Evolutionary conservation across 352 stramenopile genomes (phyloP).

Genomic region (Stephanocyclus meneghinianus): DNA sequence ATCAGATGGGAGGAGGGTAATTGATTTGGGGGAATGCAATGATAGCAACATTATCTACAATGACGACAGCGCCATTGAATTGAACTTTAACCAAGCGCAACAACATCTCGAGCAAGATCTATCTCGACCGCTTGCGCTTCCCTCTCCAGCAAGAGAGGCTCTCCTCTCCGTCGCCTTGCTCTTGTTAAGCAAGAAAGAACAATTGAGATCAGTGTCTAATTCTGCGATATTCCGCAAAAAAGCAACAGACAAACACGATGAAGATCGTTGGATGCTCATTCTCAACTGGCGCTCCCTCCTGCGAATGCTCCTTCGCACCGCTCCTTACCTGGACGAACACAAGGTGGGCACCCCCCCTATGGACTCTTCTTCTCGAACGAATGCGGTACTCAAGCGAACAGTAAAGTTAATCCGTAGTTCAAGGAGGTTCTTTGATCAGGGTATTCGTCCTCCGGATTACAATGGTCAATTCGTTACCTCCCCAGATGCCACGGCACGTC

Average conservation of each 20-base stretch:
- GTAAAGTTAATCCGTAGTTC: slow-evolving; percentile 71
- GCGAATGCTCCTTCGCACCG: slow-evolving; percentile 73
- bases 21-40: slow-evolving; percentile 13
- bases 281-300: slow-evolving; percentile 68
- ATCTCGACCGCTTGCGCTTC: slow-evolving; percentile 64
- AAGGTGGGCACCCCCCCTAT: slow-evolving; percentile 54
- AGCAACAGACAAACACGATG: slow-evolving; percentile 20
- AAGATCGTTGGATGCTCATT: slow-evolving; percentile 51
- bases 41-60: not conserved
- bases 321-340: slow-evolving; percentile 79
- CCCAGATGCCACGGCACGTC: slow-evolving; percentile 54
- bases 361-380: slow-evolving; percentile 56
- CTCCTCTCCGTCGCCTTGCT: slow-evolving; percentile 64
- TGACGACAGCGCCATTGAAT: not conserved
- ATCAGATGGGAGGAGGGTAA: slow-evolving; percentile 23
- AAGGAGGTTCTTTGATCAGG: slow-evolving; percentile 79
- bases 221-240: slow-evolving; percentile 50
- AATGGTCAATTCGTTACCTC: not conserved
- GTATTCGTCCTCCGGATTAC: slow-evolving; percentile 20
- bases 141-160: slow-evolving; percentile 64
- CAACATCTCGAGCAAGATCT: slow-evolving; percentile 57
- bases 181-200: slow-evolving; percentile 71
- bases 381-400: slow-evolving; percentile 63
- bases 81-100: slow-evolving; percentile 1
- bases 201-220: slow-evolving; percentile 69